phyloP scores from a whole-genome alignment of 2,329 filamentous ascomycete species.

The Fusarium camptoceras region DNA sequence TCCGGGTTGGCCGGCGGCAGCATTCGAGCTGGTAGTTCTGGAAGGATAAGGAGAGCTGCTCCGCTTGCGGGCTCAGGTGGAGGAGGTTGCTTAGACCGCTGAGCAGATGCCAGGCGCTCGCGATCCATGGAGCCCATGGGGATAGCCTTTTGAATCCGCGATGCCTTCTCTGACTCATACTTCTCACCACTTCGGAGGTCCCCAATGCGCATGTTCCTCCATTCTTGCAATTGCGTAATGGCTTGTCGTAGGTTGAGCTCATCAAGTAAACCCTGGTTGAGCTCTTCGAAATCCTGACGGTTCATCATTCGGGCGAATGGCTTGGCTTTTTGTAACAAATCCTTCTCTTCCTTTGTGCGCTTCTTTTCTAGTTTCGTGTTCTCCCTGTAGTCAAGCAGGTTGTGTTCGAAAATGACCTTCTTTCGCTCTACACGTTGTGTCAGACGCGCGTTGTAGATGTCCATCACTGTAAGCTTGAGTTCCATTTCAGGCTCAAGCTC shows the following conservation, averaged over 20 bases:
- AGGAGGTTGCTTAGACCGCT: conserved; percentile 74
- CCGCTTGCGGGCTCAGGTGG: conserved; percentile 78
- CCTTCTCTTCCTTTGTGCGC: conserved; percentile 92
- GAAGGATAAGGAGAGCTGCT: conserved; percentile 80
- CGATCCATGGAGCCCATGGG: conserved; percentile 88
- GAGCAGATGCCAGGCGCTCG: conserved; percentile 77
- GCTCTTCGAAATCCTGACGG: conserved; percentile 85
- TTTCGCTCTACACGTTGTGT: conserved; percentile 94
- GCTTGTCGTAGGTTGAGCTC: conserved; percentile 92
- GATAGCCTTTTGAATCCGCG: conserved; percentile 74
- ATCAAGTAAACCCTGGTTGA: conserved; percentile 86
- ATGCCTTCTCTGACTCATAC: conserved; percentile 89
- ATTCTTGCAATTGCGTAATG: conserved; percentile 91
- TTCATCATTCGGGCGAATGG: conserved; percentile 98
- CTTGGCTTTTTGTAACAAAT: conserved; percentile 91
- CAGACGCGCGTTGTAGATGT: conserved; percentile 94
- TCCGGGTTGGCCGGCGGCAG: conserved; percentile 52
- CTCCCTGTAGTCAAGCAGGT: conserved; percentile 91
- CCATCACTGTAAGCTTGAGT: conserved; percentile 96
- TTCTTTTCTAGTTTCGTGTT: conserved; percentile 93
- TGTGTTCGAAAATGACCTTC: conserved; percentile 96
- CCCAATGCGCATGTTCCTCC: conserved; percentile 85
- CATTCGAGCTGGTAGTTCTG: conserved; percentile 77
- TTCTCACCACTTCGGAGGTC: conserved; percentile 89
- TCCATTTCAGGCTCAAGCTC: conserved; percentile 96